Conservation (phyloP, 2,329 filamentous ascomycete genomes). For the Pseudogymnoascus sp. region DNA sequence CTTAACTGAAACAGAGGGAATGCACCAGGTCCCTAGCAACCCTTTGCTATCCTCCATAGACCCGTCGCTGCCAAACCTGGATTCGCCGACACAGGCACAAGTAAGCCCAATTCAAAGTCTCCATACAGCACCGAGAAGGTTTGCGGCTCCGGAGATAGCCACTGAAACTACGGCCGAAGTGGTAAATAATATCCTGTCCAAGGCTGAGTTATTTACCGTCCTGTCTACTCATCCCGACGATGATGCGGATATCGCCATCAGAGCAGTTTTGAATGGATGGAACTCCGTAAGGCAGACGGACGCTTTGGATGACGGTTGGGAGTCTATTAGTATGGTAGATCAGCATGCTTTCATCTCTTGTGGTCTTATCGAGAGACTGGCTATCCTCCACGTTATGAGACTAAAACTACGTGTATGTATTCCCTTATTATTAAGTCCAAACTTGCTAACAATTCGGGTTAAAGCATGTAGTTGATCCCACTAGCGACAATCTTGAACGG, state of each 20-base stretch:
- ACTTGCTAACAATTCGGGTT: not conserved
- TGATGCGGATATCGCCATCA: not conserved
- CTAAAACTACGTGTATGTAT: not conserved
- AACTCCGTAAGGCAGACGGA: not conserved
- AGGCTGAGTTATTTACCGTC: not conserved
- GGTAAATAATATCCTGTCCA: not conserved
- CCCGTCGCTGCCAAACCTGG: not conserved
- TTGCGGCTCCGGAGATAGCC: not conserved
- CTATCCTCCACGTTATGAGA: not conserved
- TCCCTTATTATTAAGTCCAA: not conserved
- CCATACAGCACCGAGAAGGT: not conserved
- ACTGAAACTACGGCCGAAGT: not conserved
- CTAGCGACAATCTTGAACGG: not conserved
- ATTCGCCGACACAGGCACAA: not conserved
- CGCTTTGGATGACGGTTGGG: not conserved
- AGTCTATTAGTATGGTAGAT: not conserved
- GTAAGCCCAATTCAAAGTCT: not conserved
- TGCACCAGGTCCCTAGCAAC: not conserved
- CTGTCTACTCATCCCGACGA: not conserved
- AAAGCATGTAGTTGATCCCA: constrained; percentile 2
- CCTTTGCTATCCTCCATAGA: not conserved
- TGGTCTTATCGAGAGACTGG: not conserved
- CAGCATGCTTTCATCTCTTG: not conserved
- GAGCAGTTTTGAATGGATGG: constrained; percentile 3
- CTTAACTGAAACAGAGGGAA: not conserved